Conservation (phyloP, 2,329 filamentous ascomycete species). For the Penicillium sp. region DNA sequence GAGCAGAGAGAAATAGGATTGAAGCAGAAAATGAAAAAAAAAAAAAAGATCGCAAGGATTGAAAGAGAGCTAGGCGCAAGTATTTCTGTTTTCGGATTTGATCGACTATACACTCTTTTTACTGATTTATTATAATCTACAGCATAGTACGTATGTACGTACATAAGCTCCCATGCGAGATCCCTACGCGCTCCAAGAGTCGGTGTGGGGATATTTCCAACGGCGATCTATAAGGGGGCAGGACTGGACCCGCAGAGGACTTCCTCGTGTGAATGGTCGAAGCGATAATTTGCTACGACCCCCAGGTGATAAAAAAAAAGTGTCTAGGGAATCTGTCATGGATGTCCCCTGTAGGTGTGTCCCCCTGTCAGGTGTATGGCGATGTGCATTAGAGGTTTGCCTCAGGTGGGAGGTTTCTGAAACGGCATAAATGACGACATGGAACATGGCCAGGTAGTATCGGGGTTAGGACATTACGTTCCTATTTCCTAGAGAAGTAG, state of each 20-base stretch:
- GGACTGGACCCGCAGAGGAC: background rate
- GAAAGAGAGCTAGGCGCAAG: background rate
- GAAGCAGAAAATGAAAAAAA: background rate
- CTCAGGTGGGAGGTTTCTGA: background rate
- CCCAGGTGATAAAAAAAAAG: no score
- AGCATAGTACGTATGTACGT: background rate
- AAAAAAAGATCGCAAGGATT: background rate
- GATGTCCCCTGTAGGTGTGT: background rate
- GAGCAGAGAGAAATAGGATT: background rate
- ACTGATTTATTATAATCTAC: background rate
- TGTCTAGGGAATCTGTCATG: background rate
- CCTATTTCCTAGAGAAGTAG: background rate
- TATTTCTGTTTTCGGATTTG: background rate
- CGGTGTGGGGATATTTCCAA: constrained; percentile 6
- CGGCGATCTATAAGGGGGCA: constrained; percentile 3
- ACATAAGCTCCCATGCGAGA: background rate
- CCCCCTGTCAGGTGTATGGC: background rate
- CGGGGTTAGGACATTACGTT: background rate
- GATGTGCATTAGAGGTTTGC: background rate
- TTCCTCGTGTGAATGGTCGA: background rate
- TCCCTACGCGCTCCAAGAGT: background rate
- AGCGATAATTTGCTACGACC: background rate
- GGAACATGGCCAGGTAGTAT: background rate
- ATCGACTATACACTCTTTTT: background rate
- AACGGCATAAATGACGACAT: background rate